Conservation (phyloP, 176 grass and related monocot genomes). For the Zoysia pacifica region DNA sequence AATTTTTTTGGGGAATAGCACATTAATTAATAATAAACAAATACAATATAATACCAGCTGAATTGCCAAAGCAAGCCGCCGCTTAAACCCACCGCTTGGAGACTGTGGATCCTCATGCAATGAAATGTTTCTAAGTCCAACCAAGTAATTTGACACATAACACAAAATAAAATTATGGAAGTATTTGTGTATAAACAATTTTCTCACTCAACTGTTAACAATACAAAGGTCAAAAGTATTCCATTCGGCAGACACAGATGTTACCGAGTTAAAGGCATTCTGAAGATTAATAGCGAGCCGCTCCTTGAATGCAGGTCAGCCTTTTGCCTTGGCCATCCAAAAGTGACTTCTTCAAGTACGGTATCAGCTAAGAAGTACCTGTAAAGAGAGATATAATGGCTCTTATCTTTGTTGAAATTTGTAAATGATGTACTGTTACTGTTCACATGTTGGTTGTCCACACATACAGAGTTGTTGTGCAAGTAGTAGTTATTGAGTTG, state of each 20-base stretch:
- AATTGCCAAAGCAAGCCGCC: conserved; percentile 82
- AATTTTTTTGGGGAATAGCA: background rate
- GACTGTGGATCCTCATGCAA: conserved; percentile 78
- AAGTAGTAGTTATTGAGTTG: background rate
- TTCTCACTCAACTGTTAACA: background rate
- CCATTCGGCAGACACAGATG: background rate
- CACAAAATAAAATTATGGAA: background rate
- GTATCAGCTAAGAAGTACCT: conserved; percentile 94
- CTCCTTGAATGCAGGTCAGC: conserved; percentile 53
- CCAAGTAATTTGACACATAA: conserved; percentile 41
- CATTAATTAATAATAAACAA: background rate
- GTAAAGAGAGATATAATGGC: background rate
- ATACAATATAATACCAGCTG: conserved; percentile 61
- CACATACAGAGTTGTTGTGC: conserved; percentile 18
- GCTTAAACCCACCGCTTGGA: conserved; percentile 88
- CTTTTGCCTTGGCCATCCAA: conserved; percentile 89
- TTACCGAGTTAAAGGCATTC: conserved; percentile 75
- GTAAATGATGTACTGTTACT: background rate
- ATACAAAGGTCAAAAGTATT: background rate
- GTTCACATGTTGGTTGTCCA: background rate
- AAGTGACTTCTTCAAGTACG: conserved; percentile 85
- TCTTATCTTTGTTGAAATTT: background rate
- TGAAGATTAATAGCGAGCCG: conserved; percentile 68
- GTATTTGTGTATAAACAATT: conserved; percentile 14
- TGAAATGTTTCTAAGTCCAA: conserved; percentile 70